Evolutionary conservation across 2,329 filamentous ascomycete genomes (phyloP).

Genomic region (Diaporthe sp.): DNA sequence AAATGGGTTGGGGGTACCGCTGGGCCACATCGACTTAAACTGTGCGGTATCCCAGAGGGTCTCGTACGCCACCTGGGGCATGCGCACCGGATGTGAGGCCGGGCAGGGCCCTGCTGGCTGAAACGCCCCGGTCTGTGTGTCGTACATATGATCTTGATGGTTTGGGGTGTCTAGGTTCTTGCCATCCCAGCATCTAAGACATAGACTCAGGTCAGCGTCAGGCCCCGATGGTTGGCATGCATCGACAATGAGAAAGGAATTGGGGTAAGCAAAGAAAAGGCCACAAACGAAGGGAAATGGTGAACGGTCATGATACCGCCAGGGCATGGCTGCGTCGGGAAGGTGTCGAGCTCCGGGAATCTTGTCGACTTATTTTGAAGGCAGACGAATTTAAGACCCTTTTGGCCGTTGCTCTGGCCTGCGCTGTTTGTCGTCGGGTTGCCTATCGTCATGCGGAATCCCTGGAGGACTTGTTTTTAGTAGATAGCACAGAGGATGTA

Average conservation of each 20-base stretch:
- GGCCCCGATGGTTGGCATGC: accelerated
- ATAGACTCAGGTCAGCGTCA: not conserved
- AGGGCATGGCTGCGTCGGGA: constrained; percentile 55
- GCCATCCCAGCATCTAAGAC: constrained; percentile 72
- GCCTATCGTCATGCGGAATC: constrained; percentile 59
- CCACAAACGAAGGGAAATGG: constrained; percentile 52
- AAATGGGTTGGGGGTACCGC: constrained; percentile 51
- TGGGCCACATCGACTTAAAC: constrained; percentile 55
- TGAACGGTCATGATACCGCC: constrained; percentile 61
- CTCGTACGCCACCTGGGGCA: constrained; percentile 57
- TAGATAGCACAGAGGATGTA: not conserved
- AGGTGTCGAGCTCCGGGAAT: constrained; percentile 56
- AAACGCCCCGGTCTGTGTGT: constrained; percentile 47
- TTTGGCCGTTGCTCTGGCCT: not conserved
- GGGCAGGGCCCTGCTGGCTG: constrained; percentile 46
- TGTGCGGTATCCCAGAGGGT: constrained; percentile 59
- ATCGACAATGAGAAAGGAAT: not conserved
- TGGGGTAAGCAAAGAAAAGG: not conserved
- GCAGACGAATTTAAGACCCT: constrained; percentile 57
- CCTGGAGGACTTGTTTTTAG: constrained; percentile 45
- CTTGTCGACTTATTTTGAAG: constrained; percentile 56
- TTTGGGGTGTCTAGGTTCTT: constrained; percentile 66
- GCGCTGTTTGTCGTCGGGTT: constrained; percentile 44
- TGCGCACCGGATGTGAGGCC: constrained; percentile 49
- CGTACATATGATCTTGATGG: constrained; percentile 57